A percentile compares a stretch with the other conserved stretches of the same genome.
Conservation (phyloP, 306 rosid genomes). For the Abrus precatorius region DNA sequence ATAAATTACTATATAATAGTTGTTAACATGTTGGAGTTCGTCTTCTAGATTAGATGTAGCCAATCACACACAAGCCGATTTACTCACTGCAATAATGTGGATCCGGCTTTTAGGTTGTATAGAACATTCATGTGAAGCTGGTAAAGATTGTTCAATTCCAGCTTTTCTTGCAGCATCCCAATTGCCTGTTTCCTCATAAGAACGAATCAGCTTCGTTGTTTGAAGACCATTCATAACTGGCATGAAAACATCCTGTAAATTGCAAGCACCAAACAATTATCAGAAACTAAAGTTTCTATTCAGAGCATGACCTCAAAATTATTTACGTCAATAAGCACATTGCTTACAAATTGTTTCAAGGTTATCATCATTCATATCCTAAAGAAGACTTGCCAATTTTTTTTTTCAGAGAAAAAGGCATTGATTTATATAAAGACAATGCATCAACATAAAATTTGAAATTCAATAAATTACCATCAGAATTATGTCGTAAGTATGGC, state of each 20-base stretch:
- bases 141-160: constrained; percentile 63
- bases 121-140: constrained; percentile 46
- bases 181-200: constrained; percentile 84
- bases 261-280: not conserved
- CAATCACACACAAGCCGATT: not conserved
- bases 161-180: constrained; percentile 85
- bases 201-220: constrained; percentile 88
- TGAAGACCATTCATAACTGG: constrained; percentile 95
- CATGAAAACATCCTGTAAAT: constrained; percentile 88
- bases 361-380: constrained; percentile 7
- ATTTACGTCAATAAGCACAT: not conserved
- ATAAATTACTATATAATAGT: not conserved
- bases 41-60: not conserved
- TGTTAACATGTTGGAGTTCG: constrained; percentile 11
- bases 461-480: constrained; percentile 72
- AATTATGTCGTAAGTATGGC: constrained; percentile 67
- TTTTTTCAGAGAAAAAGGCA: not conserved
- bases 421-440: not conserved
- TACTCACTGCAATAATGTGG: constrained; percentile 84
- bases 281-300: not conserved
- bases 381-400: constrained; percentile 21
- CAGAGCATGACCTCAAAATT: not conserved
- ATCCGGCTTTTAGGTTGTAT: constrained; percentile 54
- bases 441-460: constrained; percentile 17
- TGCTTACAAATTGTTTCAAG: constrained; percentile 13